Evolutionary conservation across 2,329 filamentous ascomycete genomes (phyloP), one percentile per base, ranked within the genome.

Genomic region (Colletotrichum lini): DNA sequence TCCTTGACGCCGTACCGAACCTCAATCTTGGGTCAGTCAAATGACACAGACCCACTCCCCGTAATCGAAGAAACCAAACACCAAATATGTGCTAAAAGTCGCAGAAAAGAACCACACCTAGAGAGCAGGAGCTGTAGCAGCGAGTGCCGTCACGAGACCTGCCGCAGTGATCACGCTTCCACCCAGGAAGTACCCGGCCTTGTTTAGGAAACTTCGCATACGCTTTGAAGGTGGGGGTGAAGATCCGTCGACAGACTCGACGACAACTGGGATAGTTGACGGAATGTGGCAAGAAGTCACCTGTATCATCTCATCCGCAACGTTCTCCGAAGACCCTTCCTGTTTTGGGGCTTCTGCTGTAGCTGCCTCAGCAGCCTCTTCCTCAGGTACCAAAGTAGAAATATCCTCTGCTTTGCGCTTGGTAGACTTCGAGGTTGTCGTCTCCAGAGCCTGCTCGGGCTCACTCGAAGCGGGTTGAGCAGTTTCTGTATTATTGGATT

Each of bases 361-460:
- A 2, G 45, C 50, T 21, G 45, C 16, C 52, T 72, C 68, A 5
- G 8, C 50, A 18, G 49, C n/a, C 26, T 75, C 65, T 50, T 80
- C 74, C 18, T 73, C 72, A 1, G 64, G 54, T 6, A 67, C 75
- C 2, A 72, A 40, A 2, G 70, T 59, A 0, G 78, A 79, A 5
- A 82, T 80, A 2, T 78, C 76, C 2, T 76, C 77, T 0, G 78
- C 77, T 72, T 81, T 82, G 18, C 80, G 77, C 74, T 82, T 82
- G n/a, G 63, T 52, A 21, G 72, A 65, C 18, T 35, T 63, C 13
- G 12, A 21, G 9, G n/a, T 21, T 18, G 42, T 13, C 9, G 35
- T 21, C 26, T 45, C 50, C n/a, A 44, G 21, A 21, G 21, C n/a
- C 16, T 13, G 13, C 21, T 65, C 30, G 18, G 49, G 3, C 50